Evolutionary conservation across 2,329 filamentous ascomycete genomes (phyloP), one percentile per base, ranked within the genome.

Genomic region (Cadophora sp.): DNA sequence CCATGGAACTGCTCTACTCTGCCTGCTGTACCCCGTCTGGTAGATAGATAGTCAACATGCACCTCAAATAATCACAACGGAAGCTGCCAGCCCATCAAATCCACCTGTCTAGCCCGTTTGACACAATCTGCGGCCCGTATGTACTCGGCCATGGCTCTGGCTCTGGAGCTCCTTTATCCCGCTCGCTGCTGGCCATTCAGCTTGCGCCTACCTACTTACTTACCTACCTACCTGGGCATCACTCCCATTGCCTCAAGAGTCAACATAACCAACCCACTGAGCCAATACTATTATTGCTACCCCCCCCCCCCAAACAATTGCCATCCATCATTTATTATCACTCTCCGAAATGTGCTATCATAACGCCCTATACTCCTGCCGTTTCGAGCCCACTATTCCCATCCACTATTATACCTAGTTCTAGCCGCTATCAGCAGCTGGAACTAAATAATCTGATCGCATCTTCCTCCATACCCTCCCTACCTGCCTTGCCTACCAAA

Each of bases 371-470:
- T 30, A 30, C 22, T 27, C 39, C 22, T 45, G 13, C 51, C 33
- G 47, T 50, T 50, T 50, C 20, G 47, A 50, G 47, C 47, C 20
- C 47, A 11, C 9, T 16, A 11, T 24, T 50, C 20, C 14, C 11
- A 6, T 33, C 30, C 30, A 5, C 30, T 33, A 4, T 9, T 33
- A 5, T 33, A n/a, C n/a, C n/a, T n/a, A n/a, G n/a, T n/a, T 8
- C 11, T 39, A 9, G 36, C n/a, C n/a, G 45, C 6, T 48, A 22
- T 45, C 16, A 45, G 43, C 30, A 33, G 30, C 51, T 48, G n/a
- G 47, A 55, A 55, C 27, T 36, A 55, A 53, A 36, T 33, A 55
- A 55, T 55, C 53, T 56, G 53, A 56, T 41, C 30, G 53, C 30
- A 45, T 45, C 20, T 27, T 9, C 36, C 55, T 36, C 36, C n/a